Evolutionary conservation across 495 filamentous ascomycete genomes (phyloP).

Genomic region (Aspergillus sparsus): DNA sequence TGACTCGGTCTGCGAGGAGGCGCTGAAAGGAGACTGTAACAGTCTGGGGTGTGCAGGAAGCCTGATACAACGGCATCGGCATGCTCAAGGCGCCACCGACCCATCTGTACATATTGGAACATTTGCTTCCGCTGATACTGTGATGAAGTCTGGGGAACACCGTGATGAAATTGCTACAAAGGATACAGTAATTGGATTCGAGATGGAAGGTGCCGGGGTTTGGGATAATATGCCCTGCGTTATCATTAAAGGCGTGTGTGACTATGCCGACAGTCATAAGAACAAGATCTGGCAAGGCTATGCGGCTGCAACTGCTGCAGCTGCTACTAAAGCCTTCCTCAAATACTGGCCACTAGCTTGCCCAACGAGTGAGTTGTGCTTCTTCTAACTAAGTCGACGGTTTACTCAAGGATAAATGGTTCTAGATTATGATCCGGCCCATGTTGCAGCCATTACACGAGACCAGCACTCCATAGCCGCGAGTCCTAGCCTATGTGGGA

Average conservation of each 20-base stretch:
- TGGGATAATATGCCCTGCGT: conserved; percentile 40
- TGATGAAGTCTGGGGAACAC: conserved; percentile 22
- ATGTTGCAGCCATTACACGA: too few species aligned
- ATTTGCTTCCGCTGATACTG: conserved; percentile 30
- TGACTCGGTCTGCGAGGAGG: background rate
- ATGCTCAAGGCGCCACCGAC: conserved; percentile 13
- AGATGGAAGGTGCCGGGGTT: conserved; percentile 50
- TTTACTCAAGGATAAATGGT: too few species aligned
- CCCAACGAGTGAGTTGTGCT: too few species aligned
- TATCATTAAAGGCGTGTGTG: conserved; percentile 42
- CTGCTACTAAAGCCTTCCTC: conserved; percentile 33
- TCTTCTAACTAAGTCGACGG: too few species aligned
- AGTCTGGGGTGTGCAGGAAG: background rate
- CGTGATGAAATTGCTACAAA: conserved; percentile 24
- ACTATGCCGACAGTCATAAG: conserved; percentile 47
- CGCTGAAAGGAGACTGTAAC: background rate
- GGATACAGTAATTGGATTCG: conserved; percentile 30
- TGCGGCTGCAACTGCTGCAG: conserved; percentile 39
- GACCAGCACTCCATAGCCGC: too few species aligned
- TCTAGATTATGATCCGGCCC: too few species aligned
- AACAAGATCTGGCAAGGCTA: conserved; percentile 43
- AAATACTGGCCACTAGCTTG: background rate
- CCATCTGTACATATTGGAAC: conserved; percentile 29
- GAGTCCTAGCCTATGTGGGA: too few species aligned
- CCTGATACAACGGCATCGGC: background rate